Evolutionary conservation across 139 green algal genomes (phyloP), one percentile per base, ranked within the genome.

Genomic region (Chlorella sp.): DNA sequence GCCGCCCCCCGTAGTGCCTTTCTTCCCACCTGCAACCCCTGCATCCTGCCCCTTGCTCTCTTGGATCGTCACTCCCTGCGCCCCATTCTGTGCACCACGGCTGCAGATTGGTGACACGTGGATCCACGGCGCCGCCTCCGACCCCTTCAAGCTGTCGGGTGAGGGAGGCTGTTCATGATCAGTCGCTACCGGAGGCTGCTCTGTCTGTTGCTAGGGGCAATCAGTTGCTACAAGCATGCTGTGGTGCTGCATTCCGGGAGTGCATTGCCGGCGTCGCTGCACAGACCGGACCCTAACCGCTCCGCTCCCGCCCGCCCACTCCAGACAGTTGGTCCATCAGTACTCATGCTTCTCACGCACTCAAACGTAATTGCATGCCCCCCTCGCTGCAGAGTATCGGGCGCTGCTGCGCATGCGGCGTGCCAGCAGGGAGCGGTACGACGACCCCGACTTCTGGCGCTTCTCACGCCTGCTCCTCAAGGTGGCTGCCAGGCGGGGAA

Each of bases 61-160:
- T 9, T 9, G 9, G 48, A 9, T 57, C 48, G 48, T 57, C 48
- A 57, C 48, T 5, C 48, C n/a, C 48, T 57, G 48, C 7, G 48
- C 48, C 48, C 48, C 48, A 57, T 57, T 5, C 48, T 57, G 48
- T 57, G 48, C 9, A 57, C 48, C 7, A 57, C 48, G 2, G 81
- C 87, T 42, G 57, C 88, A 95, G 68, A 92, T 96, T 7, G 95
- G 95, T 19, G 95, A 97, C 91, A 95, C 94, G 0, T 97, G 95
- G 95, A 92, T 95, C 42, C 89, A 96, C 80, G 95, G 95, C 26
- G 89, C 91, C 1, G 90, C 76, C 32, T 89, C 69, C 37, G 94
- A 96, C 81, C 91, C 92, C 1, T 85, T 53, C 68, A 92, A 91
- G 68, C 79, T 93, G 79, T 78, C 83, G 24, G 78, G 78, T 61